Percentiles rank a stretch among this genome's conserved stretches.
Evolutionary conservation across 129 eudicot genomes (phyloP).

Genomic region (Silybum marianum): DNA sequence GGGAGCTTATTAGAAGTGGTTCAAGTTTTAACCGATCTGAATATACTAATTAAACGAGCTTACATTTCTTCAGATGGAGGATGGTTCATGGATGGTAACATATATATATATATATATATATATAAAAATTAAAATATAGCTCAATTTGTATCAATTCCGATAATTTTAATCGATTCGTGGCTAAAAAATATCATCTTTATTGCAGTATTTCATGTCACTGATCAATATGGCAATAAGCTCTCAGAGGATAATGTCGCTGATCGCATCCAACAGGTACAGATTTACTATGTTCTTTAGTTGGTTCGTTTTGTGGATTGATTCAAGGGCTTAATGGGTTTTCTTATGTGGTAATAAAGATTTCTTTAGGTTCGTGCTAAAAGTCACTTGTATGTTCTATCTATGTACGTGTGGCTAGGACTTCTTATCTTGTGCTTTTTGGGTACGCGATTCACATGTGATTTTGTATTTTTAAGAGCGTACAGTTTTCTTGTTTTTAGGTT

Average conservation of each 20-base stretch:
- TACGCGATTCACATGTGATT: neutral
- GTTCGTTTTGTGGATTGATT: neutral
- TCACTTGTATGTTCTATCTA: no score
- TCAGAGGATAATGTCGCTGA: conserved; percentile 63
- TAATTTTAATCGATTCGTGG: neutral
- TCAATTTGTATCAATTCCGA: neutral
- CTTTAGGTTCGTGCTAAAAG: neutral
- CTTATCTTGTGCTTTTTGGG: neutral
- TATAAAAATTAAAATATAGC: neutral
- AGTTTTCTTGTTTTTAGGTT: neutral
- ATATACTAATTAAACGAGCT: conserved; percentile 74
- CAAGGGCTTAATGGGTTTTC: neutral
- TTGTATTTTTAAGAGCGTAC: neutral
- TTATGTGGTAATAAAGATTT: neutral
- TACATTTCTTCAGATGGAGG: conserved; percentile 86
- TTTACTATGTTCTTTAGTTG: neutral
- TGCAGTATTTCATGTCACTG: conserved; percentile 89
- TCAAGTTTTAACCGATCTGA: conserved; percentile 76
- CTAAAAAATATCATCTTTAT: conserved; percentile 5
- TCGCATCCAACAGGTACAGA: conserved; percentile 68
- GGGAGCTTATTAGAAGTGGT: conserved; percentile 89
- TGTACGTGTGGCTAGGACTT: neutral
- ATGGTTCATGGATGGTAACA: conserved; percentile 88
- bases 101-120: conserved; percentile 14
- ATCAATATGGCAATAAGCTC: conserved; percentile 74